These are phyloP conservation scores for Carex scoparia DNA, from an alignment of 176 grass and related monocot species.

Conservation along the genomic window DNA sequence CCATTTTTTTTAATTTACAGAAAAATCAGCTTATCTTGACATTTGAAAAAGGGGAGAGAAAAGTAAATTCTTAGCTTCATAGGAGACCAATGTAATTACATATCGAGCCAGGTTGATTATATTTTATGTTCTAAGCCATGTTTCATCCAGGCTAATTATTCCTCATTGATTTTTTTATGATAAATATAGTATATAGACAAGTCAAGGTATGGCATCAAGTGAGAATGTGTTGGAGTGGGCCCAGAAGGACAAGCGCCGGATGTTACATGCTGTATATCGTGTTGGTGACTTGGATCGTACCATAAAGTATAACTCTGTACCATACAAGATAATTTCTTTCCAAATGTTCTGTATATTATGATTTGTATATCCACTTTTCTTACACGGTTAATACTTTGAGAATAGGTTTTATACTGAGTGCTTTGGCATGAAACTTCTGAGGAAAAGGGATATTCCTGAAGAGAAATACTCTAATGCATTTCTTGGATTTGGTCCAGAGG, in stretches of 20 bases:
- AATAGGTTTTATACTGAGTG: constrained; percentile 86
- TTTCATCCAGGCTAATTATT: background rate
- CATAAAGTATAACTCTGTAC: constrained; percentile 49
- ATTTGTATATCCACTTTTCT: constrained; percentile 13
- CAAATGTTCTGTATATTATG: background rate
- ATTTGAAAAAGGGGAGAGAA: background rate
- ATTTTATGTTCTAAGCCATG: background rate
- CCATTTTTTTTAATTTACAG: background rate
- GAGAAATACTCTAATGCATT: constrained; percentile 96
- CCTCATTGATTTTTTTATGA: background rate
- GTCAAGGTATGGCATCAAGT: constrained; percentile 8
- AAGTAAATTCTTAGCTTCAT: background rate
- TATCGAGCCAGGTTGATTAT: background rate
- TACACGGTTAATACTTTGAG: background rate
- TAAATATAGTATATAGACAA: background rate
- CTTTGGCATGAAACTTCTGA: constrained; percentile 84
- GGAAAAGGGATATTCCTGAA: constrained; percentile 85
- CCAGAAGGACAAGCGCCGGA: constrained; percentile 71
- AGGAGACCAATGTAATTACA: background rate
- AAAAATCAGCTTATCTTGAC: background rate
- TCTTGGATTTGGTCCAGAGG: constrained; percentile 89
- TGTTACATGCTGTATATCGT: constrained; percentile 91
- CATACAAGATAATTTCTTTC: background rate
- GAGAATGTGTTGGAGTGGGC: constrained; percentile 72
- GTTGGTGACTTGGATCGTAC: constrained; percentile 84